phyloP scores from a whole-genome alignment of 108 stramenopile genomes.

The Pseudonitzschia delicatissima region DNA sequence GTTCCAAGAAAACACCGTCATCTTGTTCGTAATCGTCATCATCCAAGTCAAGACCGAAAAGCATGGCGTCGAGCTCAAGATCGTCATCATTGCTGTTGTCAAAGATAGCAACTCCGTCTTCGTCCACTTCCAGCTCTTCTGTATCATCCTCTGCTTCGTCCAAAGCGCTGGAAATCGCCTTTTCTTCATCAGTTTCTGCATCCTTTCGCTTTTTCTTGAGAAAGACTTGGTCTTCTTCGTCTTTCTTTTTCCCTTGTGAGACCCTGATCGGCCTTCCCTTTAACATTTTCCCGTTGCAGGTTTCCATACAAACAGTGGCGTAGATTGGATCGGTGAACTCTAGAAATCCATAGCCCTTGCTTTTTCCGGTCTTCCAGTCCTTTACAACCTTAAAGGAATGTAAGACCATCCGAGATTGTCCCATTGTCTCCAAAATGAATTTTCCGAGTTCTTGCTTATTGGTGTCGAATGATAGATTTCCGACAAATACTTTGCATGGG shows the following conservation, averaged over 20 bases:
- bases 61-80: conserved; percentile 29
- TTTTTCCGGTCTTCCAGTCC: conserved; percentile 84
- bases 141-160: conserved; percentile 49
- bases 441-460: conserved; percentile 29
- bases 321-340: conserved; percentile 75
- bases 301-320: conserved; percentile 77
- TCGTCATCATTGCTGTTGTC: conserved; percentile 39
- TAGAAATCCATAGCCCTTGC: conserved; percentile 87
- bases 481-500: conserved; percentile 63
- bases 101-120: conserved; percentile 20
- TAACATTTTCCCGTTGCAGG: conserved; percentile 48
- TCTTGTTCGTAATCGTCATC: conserved; percentile 52
- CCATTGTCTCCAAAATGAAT: conserved; percentile 34
- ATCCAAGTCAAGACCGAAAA: conserved; percentile 50
- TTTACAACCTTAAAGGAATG: conserved; percentile 54
- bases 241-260: conserved; percentile 65
- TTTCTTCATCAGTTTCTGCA: conserved; percentile 56
- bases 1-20: conserved; percentile 68
- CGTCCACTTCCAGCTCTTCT: neutral
- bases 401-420: conserved; percentile 24
- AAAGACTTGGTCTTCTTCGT: conserved; percentile 41
- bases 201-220: conserved; percentile 51
- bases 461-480: conserved; percentile 49
- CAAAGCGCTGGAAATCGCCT: conserved; percentile 58
- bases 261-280: conserved; percentile 54